These are phyloP conservation scores for Aspergillus proliferans DNA, from an alignment of 2,329 filamentous ascomycete species.

Conservation along the genomic window DNA sequence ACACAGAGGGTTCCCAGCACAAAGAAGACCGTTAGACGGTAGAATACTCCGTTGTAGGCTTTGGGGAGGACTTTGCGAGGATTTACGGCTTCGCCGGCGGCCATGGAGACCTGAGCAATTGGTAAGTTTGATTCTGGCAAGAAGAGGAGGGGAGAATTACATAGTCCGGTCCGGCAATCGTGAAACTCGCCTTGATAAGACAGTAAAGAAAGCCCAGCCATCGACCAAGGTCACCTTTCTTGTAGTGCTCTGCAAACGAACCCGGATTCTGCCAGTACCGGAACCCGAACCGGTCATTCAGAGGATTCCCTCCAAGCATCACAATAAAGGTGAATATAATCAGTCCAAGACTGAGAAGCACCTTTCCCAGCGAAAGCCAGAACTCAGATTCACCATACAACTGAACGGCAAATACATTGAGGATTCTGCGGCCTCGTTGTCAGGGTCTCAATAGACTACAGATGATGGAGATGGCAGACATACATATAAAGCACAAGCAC, in stretches of 20 bases:
- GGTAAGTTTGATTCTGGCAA: not conserved
- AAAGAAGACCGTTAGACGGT: constrained; percentile 69
- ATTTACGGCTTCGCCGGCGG: constrained; percentile 65
- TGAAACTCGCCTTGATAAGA: constrained; percentile 64
- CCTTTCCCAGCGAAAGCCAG: constrained; percentile 63
- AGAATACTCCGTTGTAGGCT: constrained; percentile 74
- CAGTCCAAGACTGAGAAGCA: constrained; percentile 64
- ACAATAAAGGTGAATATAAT: constrained; percentile 73
- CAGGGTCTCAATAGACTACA: not conserved
- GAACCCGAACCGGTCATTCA: constrained; percentile 66
- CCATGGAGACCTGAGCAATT: constrained; percentile 42
- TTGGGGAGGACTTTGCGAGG: constrained; percentile 63
- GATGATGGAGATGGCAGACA: constrained; percentile 5
- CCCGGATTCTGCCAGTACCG: constrained; percentile 62
- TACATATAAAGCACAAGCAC: constrained; percentile 41
- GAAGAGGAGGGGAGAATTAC: constrained; percentile 16
- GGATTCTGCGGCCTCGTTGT: constrained; percentile 11
- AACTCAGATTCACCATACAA: constrained; percentile 77
- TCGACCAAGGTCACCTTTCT: constrained; percentile 58
- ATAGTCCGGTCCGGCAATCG: constrained; percentile 62
- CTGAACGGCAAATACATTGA: constrained; percentile 68
- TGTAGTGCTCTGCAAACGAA: constrained; percentile 62
- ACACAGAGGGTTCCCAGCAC: constrained; percentile 66
- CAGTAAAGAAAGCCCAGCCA: constrained; percentile 73
- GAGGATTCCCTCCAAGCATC: constrained; percentile 76